phyloP scores from a whole-genome alignment of 441 rosid species.

The Populus tomentosa region DNA sequence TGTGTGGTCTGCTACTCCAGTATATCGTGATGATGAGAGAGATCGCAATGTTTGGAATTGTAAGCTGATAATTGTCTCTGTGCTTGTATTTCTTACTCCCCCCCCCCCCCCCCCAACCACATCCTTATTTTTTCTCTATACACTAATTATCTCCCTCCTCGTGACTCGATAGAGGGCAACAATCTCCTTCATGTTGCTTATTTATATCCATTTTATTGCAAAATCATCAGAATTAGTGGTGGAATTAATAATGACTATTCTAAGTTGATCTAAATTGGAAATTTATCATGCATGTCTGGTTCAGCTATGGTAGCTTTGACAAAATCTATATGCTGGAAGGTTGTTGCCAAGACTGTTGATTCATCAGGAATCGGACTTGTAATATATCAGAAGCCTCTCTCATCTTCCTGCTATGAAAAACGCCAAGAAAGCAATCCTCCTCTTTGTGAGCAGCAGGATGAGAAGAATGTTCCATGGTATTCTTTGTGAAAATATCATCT shows the following conservation, averaged over 20 bases:
- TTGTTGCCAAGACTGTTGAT: conserved; percentile 52
- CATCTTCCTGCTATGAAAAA: conserved; percentile 57
- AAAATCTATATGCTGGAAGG: conserved; percentile 78
- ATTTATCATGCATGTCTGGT: conserved; percentile 14
- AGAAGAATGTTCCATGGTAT: conserved; percentile 60
- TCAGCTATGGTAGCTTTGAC: conserved; percentile 77
- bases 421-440: conserved; percentile 54
- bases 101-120: background rate
- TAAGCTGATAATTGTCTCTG: conserved; percentile 5
- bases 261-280: conserved; percentile 3
- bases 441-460: conserved; percentile 45
- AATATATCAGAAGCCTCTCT: conserved; percentile 72
- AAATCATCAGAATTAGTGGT: background rate
- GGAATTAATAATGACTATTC: background rate
- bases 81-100: background rate
- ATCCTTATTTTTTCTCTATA: background rate
- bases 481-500: conserved; percentile 12
- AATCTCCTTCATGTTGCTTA: background rate
- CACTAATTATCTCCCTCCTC: no score
- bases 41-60: conserved; percentile 65
- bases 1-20: conserved; percentile 94
- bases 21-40: conserved; percentile 58
- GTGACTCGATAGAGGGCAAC: background rate
- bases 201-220: background rate
- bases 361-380: conserved; percentile 70